Evolutionary conservation across 2,329 filamentous ascomycete genomes (phyloP), one percentile per base, ranked within the genome.

Genomic region (Aspergillus aculeatus): DNA sequence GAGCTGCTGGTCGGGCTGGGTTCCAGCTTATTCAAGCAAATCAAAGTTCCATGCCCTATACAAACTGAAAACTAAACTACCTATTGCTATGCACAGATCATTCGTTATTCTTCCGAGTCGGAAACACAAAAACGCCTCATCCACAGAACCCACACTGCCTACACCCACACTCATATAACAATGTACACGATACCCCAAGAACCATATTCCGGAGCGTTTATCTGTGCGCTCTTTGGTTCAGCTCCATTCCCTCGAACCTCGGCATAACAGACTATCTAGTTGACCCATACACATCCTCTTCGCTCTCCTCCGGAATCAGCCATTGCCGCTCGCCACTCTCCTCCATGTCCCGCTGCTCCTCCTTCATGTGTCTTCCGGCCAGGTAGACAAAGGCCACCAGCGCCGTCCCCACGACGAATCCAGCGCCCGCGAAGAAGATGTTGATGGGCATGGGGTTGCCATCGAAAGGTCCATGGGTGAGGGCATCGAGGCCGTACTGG

Each of bases 361-460:
- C 52, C 24, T 54, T 59, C 35, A 69, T 55, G 16, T 58, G 58
- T n/a, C 58, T 48, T 4, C 67, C 68, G 4, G 66, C 64, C 4
- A 69, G 35, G 47, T 63, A 55, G 48, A 96, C 91, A 73, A 84
- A 96, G 0, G 73, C 76, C 7, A 94, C 87, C 2, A 96, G 79
- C 4, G 77, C 77, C 0, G 83, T 62, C 0, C 92, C 92, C 1
- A 94, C 81, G 0, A 84, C 71, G 7, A 92, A 73, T 0, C 88
- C 90, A 1, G 85, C 67, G 0, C 77, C 70, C 41, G 94, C 75
- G 44, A 96, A 74, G 0, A 89, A 80, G 2, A 89, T 62, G 71
- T 96, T 95, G 35, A 96, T 88, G 0, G 91, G 92, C 0, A 91
- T 79, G 0, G 92, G 92, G 71, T 96, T 83, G 14, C 87, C 86